These are phyloP conservation scores for Penicillium frequentans DNA, from an alignment of 2,329 filamentous ascomycete species.

Conservation along the genomic window DNA sequence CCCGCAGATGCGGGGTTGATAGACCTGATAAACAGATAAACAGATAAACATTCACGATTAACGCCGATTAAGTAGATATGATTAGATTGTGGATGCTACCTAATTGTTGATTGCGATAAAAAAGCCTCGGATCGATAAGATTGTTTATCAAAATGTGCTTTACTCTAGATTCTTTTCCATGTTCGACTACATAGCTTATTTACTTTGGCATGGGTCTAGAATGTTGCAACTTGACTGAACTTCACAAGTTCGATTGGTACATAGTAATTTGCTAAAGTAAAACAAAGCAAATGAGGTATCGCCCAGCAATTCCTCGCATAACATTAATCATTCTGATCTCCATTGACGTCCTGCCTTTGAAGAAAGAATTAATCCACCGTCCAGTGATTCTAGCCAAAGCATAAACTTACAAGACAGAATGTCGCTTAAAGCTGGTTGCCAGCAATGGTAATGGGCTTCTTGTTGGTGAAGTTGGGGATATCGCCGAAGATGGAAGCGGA, in stretches of 20 bases:
- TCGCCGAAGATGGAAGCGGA: conserved; percentile 16
- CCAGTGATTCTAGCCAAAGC: neutral
- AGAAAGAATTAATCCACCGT: neutral
- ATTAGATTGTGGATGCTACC: neutral
- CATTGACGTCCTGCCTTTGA: neutral
- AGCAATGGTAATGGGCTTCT: conserved; percentile 17
- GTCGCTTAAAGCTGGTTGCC: conserved; percentile 7
- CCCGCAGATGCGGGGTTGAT: conserved; percentile 3
- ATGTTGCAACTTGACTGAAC: neutral
- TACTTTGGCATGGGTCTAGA: neutral
- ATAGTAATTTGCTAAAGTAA: neutral
- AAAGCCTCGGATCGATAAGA: neutral
- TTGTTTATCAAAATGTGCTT: neutral
- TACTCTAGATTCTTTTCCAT: neutral
- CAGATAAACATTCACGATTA: neutral
- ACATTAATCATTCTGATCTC: neutral
- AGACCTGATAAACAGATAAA: neutral
- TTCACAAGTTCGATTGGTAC: neutral
- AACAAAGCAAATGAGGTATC: neutral
- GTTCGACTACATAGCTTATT: too few relatives aligned
- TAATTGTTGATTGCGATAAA: neutral
- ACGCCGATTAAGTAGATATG: neutral
- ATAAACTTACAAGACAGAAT: neutral
- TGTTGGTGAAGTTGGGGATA: conserved; percentile 26
- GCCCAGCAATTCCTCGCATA: neutral